These are phyloP conservation scores for Aspergillus sp. DNA, from an alignment of 2,329 filamentous ascomycete species.

Conservation along the genomic window DNA sequence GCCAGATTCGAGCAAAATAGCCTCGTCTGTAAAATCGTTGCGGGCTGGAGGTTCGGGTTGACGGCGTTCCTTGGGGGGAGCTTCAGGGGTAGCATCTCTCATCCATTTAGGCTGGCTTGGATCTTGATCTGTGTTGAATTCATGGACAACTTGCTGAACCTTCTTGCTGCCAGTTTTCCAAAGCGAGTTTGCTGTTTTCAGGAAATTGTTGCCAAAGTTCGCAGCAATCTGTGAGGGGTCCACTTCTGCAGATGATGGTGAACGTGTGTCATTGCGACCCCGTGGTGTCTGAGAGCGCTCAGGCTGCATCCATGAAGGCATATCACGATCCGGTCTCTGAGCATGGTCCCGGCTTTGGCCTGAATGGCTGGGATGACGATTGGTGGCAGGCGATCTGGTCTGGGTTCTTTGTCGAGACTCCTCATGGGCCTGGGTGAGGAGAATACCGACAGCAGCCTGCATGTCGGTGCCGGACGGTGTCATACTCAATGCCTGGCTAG, in stretches of 20 bases:
- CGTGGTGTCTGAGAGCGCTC: slow-evolving; percentile 34
- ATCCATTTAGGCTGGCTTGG: slow-evolving; percentile 92
- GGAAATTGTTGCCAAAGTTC: slow-evolving; percentile 76
- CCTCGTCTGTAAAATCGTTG: slow-evolving; percentile 59
- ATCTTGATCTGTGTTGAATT: slow-evolving; percentile 74
- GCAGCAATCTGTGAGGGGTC: slow-evolving; percentile 81
- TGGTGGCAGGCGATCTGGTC: slow-evolving; percentile 25
- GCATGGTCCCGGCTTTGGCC: slow-evolving; percentile 25
- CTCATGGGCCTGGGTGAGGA: slow-evolving; percentile 86
- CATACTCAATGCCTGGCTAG: slow-evolving; percentile 74
- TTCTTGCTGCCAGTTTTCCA: slow-evolving; percentile 96
- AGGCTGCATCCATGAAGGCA: slow-evolving; percentile 65
- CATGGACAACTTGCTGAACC: slow-evolving; percentile 85
- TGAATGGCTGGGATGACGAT: slow-evolving; percentile 18
- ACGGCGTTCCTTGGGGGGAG: slow-evolving; percentile 19
- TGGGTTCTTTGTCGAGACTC: slow-evolving; percentile 71
- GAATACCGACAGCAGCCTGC: slow-evolving; percentile 82
- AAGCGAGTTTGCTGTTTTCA: slow-evolving; percentile 91
- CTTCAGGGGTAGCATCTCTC: slow-evolving; percentile 60
- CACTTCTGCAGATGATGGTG: slow-evolving; percentile 56
- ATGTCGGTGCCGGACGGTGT: slow-evolving; percentile 78
- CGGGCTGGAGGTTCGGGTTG: slow-evolving; percentile 22
- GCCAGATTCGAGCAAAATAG: slow-evolving; percentile 36
- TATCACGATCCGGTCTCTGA: slow-evolving; percentile 30
- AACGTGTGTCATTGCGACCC: slow-evolving; percentile 30